Evolutionary conservation across 2,329 filamentous ascomycete genomes (phyloP), one percentile per base, ranked within the genome.

Genomic region (Colletotrichum musae): DNA sequence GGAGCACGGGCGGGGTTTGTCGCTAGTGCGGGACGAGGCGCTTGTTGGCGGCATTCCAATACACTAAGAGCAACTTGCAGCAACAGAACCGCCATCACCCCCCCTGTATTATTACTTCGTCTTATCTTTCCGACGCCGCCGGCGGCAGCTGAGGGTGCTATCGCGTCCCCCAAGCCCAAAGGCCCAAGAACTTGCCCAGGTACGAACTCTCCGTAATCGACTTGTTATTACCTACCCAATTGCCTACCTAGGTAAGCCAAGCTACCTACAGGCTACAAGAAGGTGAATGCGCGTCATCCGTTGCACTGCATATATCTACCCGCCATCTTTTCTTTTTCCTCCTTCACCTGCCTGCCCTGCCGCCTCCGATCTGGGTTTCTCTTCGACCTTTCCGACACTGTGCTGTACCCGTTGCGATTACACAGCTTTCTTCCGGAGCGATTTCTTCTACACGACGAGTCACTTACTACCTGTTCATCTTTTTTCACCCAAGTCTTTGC

Each of bases 251-350:
- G 47, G 58, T 21, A 48, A 16, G 16, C 16, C 28, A 48, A 15
- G 18, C 21, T 28, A 50, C 47, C 24, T 26, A 18, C 21, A 13
- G 10, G 3, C 45, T 16, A 7, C 45, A 18, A n/a, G 16, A 5
- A 21, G 47, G 47, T 4, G 16, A 21, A 53, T 54, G 59, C 59
- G 59, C 59, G 59, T 62, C 59, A 62, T 62, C 32, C 51, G 62
- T 59, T 51, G 54, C 62, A 64, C 62, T 24, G 62, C 62, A 64
- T 59, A 64, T 64, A 64, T 52, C 28, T 64, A 26, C 32, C 62
- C 5, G n/a, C 47, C 45, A 13, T 53, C 21, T 26, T 58, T 51
- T n/a, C 53, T 52, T 43, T 24, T 58, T 45, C 18, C 57, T 24
- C 10, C 26, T 18, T 18, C 15, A 26, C 18, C 28, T 32, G 28